Base-by-base conservation (phyloP, 2,329 filamentous ascomycete genomes). In the Basipetospora sp. region DNA sequence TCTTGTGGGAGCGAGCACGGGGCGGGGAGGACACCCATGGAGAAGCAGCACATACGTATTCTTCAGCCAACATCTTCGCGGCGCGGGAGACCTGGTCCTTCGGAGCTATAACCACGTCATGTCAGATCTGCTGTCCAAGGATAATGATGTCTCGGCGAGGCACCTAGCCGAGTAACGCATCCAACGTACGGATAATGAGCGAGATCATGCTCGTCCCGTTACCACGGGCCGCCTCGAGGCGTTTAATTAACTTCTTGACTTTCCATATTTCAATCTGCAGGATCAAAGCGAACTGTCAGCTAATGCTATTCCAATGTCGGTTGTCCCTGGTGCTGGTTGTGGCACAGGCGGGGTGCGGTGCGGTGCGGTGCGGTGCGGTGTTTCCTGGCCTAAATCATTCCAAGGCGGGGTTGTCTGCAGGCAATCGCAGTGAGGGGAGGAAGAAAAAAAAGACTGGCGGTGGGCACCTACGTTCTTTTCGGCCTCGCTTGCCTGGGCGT, bases 121-220 rank as follows among this genome's bases (percentile, higher is more conserved):
- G 31, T 26, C 36, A 39, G 20, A n/a, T 27, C 17, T 25, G 20
- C 11, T 20, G 16, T 25, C 22, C 15, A 17, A n/a, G n/a, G n/a
- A n/a, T n/a, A n/a, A n/a, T n/a, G n/a, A 25, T 25, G 22, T 25
- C 22, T 25, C 22, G 22, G 22, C 22, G 22, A 6, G 6, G 22
- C 22, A 25, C 22, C 6, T 25, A 25, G 22, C 22, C 22, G 22
- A 11, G 22, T 6, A 11, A 25, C 6, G 22, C 6, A 25, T 6
- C 22, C 42, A 41, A 34, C 82, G 55, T 69, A 92, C 85, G 90
- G 56, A 98, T 96, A 53, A 98, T 94, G 63, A 98, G 75, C 47
- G 88, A 96, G 64, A 98, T 98, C 90, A 98, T 98, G 68, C 80
- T 88, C 47, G 90, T 98, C 67, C 90, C 90, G 75, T 98, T 98